Evolutionary conservation across 352 stramenopile species (phyloP), one percentile per base, ranked within the genome.

Genomic region (Blastocystis sp.): DNA sequence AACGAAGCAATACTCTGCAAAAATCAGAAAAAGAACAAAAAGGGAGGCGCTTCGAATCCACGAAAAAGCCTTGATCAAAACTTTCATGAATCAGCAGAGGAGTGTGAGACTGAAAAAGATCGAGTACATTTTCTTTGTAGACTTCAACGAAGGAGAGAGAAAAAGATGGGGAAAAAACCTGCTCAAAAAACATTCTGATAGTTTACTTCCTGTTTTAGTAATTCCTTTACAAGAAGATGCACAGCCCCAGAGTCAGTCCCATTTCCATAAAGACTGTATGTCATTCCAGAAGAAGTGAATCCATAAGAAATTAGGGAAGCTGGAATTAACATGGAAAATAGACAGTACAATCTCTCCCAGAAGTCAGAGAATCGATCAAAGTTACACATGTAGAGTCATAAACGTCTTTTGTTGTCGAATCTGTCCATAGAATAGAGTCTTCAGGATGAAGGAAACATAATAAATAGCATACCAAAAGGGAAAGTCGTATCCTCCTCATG

Each of bases 11-110:
- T 34, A 73, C 41, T 54, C n/a, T 73, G 41, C 13, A n/a, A 73
- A 54, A 73, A 73, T 73, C 63, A 73, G 34, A 73, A 73, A 73
- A 53, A 73, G 11, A n/a, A 54, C 13, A 73, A 73, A 73, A 34
- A 24, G 55, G 8, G 13, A 66, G 13, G 0, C 37, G 55, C 62
- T 66, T 79, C 20, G 55, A 47, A 8, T 63, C 13, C 24, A 79
- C 34, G 39, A 63, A 79, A 63, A 79, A 39, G 6, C 20, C 20
- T 16, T 73, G 63, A 18, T 47, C 9, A 20, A 37, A 26, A 37
- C 53, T 66, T 34, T 79, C 69, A 63, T 63, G 47, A 79, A 63
- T 70, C 8, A 11, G n/a, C 7, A 66, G 69, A 18, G 20, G 6
- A 66, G 26, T 3, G 1, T 34, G 18, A 7, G n/a, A 18, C 18